phyloP scores from a whole-genome alignment of 1,139 yeast genomes.

The Tardiomyces digboiensis region DNA sequence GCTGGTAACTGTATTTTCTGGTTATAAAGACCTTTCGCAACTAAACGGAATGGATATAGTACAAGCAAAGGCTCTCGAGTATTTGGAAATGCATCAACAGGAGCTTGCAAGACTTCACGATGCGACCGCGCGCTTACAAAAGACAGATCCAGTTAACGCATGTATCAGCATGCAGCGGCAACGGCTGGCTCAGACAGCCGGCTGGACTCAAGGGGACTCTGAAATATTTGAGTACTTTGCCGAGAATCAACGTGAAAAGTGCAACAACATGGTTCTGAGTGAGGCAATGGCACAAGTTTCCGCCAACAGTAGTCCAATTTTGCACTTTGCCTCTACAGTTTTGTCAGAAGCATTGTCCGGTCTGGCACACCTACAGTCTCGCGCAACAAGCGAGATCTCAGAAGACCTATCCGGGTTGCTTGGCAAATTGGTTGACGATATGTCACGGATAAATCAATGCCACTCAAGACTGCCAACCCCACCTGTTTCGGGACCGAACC shows the following conservation, averaged over 20 bases:
- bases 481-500: not conserved
- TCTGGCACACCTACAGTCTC: not conserved
- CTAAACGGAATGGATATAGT: not conserved
- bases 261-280: conserved; percentile 5
- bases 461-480: too few species aligned
- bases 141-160: conserved; percentile 7
- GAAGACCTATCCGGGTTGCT: too few species aligned
- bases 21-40: not conserved
- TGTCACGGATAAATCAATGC: too few species aligned
- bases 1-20: conserved; percentile 4
- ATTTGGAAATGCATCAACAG: not conserved
- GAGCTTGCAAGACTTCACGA: not conserved
- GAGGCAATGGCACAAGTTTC: conserved; percentile 3
- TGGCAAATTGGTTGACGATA: too few species aligned
- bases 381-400: too few species aligned
- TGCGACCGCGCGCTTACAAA: not conserved
- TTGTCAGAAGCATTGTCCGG: not conserved
- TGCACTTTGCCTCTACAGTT: not conserved
- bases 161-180: conserved; percentile 10
- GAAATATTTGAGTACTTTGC: conserved; percentile 12
- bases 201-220: conserved; percentile 15
- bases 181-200: conserved; percentile 16
- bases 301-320: conserved; percentile 1
- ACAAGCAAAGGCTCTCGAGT: not conserved
- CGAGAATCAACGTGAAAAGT: conserved; percentile 8